Base-by-base conservation (phyloP, 2,329 filamentous ascomycete genomes). In the Penicillium crustosum region DNA sequence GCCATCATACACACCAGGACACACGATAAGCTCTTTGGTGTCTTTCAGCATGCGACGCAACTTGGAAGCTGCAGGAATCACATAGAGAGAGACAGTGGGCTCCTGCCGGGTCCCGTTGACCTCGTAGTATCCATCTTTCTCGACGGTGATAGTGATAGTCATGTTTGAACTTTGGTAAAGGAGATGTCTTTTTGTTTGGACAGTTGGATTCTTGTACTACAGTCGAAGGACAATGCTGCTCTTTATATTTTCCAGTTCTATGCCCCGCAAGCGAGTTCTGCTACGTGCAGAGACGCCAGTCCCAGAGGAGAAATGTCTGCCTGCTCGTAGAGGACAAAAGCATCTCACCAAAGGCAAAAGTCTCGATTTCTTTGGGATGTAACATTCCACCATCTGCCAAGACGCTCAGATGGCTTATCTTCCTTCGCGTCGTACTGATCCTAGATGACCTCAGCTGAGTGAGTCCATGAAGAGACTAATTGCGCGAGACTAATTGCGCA, bases 1-100 rank as follows among this genome's bases (percentile, higher is more conserved):
- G 13, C 87, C 87, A 77, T 90, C 87, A 67, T 88, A 88, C 2
- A 89, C 86, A 33, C 87, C 86, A 0, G 86, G 86, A 51, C 82
- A 85, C 3, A 87, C 79, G 39, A 89, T 71, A 51, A 71, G 48
- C 5, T 70, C 68, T 29, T 67, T 65, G 3, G 67, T 67, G 10
- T 72, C 68, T 7, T 60, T 64, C 5, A 72, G 53, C 58, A 68
- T 65, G 3, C 65, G 62, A 9, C 69, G 69, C 38, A 72, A 51
- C 58, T 71, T 71, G 25, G 66, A 65, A n/a, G 70, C 68, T 5
- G 68, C 69, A 0, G 67, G 64, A 25, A 67, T 65, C 41, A 72
- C 64, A 50, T 70, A 59, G 36, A 72, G 58, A 51, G 66, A 67
- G 21, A 72, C 62, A 15, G 61, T 62, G 9, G 70, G 69, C 55